Evolutionary conservation across 2,329 filamentous ascomycete genomes (phyloP), one percentile per base, ranked within the genome.

Genomic region (Cladophialophora carrionii): DNA sequence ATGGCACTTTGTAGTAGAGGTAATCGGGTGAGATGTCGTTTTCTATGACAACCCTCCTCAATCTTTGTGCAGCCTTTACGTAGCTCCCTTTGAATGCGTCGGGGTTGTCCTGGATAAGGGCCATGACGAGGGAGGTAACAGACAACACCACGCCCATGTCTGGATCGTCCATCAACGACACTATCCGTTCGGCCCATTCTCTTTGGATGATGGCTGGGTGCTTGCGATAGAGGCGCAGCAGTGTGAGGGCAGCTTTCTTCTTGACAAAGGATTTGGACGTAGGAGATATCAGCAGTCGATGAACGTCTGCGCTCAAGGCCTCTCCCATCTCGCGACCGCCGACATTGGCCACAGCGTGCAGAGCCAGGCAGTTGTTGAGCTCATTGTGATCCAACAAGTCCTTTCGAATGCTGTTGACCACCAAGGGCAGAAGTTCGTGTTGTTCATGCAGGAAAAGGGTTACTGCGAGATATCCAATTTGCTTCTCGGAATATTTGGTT

Each of bases 1-100:
- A 99, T 0, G 95, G 95, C n/a, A 99, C 95, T 74, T 97, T 97
- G 83, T 99, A 99, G 81, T 99, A 99, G 29, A 97, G 86, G 76
- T 99, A 99, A 76, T 98, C 95, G 62, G 87, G 85, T 0, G 91
- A 87, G 73, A 91, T 95, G 72, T 99, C 94, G 69, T 90, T 89
- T 71, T 98, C 94, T 29, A 98, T 88, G 17, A 97, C 84, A 71
- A 98, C 90, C 70, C 91, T 89, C 81, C 96, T 96, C 72, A 99
- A 78, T 63, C 92, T 85, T 67, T 91, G 90, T 0, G 94, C 94
- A 34, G 94, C 94, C 79, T 98, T 99, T 69, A 92, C 88, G 76
- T 97, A 98, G 73, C 91, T 91, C 49, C 92, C 93, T 77, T 90
- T 94, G 82, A 97, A 99, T 74, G 92, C 89, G 1, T 97, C 93